Conservation (phyloP, 139 green algal species). For the Chlorella sp. region DNA sequence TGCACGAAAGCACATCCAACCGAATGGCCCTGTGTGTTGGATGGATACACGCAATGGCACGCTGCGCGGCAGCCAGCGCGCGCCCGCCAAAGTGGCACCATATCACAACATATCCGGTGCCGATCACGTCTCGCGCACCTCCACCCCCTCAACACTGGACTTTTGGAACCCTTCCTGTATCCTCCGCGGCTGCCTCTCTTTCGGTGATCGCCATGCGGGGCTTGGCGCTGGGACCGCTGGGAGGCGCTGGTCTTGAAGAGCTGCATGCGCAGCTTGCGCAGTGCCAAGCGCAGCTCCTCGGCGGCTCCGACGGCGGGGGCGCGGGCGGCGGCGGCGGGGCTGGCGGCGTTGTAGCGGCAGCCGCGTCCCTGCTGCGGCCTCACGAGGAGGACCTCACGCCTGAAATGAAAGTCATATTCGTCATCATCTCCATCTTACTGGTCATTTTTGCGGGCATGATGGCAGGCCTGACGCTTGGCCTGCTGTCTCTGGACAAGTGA, state of each 20-base stretch:
- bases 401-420: background rate
- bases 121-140: too few relatives aligned
- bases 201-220: too few relatives aligned
- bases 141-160: too few relatives aligned
- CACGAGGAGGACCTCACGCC: background rate
- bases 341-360: background rate
- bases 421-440: background rate
- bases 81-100: too few relatives aligned
- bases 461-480: slow-evolving; percentile 84
- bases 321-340: background rate
- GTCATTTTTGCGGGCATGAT: slow-evolving; percentile 21
- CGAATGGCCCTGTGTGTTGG: too few relatives aligned
- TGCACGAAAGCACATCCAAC: too few relatives aligned
- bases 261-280: background rate
- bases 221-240: too few relatives aligned
- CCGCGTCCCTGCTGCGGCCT: background rate
- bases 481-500: slow-evolving; percentile 65
- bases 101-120: too few relatives aligned
- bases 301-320: background rate
- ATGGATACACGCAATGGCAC: too few relatives aligned
- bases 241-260: background rate
- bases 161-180: too few relatives aligned
- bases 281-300: background rate
- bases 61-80: too few relatives aligned
- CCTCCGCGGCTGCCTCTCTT: too few relatives aligned